These are phyloP conservation scores for Pythium angustatum DNA, from an alignment of 352 stramenopile species.

Conservation along the genomic window DNA sequence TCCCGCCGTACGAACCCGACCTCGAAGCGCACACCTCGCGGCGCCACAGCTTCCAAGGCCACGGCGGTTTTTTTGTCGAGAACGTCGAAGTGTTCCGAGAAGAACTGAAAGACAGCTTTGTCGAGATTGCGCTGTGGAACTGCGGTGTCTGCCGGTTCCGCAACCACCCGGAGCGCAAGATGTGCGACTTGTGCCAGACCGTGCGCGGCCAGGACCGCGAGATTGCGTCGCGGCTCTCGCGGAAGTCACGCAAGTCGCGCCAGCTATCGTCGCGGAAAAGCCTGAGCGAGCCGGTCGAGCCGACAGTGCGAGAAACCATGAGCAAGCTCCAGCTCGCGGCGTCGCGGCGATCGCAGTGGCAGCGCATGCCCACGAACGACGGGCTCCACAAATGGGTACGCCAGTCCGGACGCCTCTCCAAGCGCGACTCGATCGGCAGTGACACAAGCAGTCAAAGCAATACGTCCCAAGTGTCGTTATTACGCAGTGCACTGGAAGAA, in stretches of 20 bases:
- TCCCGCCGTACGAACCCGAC: slow-evolving; percentile 37
- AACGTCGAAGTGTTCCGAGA: slow-evolving; percentile 71
- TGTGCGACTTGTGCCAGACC: slow-evolving; percentile 88
- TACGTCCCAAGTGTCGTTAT: slow-evolving; percentile 40
- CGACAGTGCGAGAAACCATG: slow-evolving; percentile 31
- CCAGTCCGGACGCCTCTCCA: slow-evolving; percentile 30
- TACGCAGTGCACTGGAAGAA: slow-evolving; percentile 32
- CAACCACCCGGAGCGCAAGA: slow-evolving; percentile 79
- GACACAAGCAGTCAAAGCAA: slow-evolving; percentile 43
- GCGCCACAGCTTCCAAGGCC: slow-evolving; percentile 16
- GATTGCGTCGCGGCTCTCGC: slow-evolving; percentile 34
- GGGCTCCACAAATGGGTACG: slow-evolving; percentile 75
- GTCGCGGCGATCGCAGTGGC: slow-evolving; percentile 71
- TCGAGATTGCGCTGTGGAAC: slow-evolving; percentile 81
- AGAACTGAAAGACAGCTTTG: slow-evolving; percentile 79
- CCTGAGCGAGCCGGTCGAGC: slow-evolving; percentile 45
- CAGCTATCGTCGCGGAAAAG: slow-evolving; percentile 16
- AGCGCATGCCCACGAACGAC: slow-evolving; percentile 73
- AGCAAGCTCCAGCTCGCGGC: slow-evolving; percentile 80
- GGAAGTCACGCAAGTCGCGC: slow-evolving; percentile 21
- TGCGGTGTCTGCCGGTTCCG: slow-evolving; percentile 89
- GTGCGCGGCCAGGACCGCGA: slow-evolving; percentile 53
- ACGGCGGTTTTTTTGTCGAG: slow-evolving; percentile 46
- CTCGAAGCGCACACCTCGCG: slow-evolving; percentile 12
- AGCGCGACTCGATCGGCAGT: slow-evolving; percentile 58